Base-by-base conservation (phyloP, 805 yeast species). In the Hanseniaspora singularis region DNA sequence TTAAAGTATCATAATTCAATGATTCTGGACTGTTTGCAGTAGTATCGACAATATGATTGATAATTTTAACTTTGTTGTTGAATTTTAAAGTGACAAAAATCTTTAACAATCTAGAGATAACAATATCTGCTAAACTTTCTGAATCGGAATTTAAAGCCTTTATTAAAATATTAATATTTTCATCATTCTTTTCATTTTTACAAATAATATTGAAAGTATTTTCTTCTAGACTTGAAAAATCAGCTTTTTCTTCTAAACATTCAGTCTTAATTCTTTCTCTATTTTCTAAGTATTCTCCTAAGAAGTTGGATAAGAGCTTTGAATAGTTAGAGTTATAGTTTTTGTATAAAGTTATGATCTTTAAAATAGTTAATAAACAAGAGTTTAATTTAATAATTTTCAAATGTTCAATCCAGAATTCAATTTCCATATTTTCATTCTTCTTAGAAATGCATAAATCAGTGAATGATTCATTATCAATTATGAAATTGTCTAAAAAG, bases 381-480 rank as follows among this genome's bases (percentile, higher is more conserved):
- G 63, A 69, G 19, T 82, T 79, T 20, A 77, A 52, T 8, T 74
- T 62, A 20, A 71, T 64, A 8, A 64, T 53, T 32, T 66, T 59
- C 56, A 84, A 81, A 60, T 86, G 92, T 48, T 80, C 76, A 16
- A 81, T 74, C 55, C 85, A 68, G 53, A 79, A 82, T 0, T 87
- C 73, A 46, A 79, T 60, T 38, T 73, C 67, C 5, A 80, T 64
- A 49, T 73, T 71, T 14, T 79, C 80, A 36, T 72, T 76, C 54
- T 71, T 74, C 57, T 79, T 78, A 22, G 65, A 67, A 36, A 68
- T 65, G 3, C 72, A 55, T 24, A 71, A 60, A 51, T 63, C 50
- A 46, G 68, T 58, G 50, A 76, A 60, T 54, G 73, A 76, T 22
- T 64, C 60, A 28, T 63, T 62, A 52, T 79, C 87, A 51, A 77